Base-by-base conservation (phyloP, 1,284 basidiomycete species). In the Porogramme epimiltina region DNA sequence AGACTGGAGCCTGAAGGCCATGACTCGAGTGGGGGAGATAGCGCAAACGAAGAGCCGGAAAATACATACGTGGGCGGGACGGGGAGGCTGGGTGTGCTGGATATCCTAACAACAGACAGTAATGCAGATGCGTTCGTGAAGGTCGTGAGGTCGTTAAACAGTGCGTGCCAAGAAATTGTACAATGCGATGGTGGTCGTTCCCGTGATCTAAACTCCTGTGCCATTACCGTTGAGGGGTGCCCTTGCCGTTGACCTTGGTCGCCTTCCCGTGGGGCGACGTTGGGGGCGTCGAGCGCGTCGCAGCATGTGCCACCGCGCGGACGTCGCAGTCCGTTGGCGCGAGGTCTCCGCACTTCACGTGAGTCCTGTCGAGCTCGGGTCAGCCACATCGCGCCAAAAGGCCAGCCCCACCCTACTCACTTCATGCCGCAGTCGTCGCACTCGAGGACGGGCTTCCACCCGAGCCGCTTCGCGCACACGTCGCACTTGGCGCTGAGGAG, bases 401-500 rank as follows among this genome's bases (percentile, higher is more conserved):
- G 31, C 10, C 6, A n/a, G n/a, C 20, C 5, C 1, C 10, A 40
- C 39, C 24, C 39, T 15, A 71, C 79, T 51, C 54, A 89, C 85
- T 81, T 75, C 58, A 88, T 66, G 19, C 84, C 82, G 71, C 93
- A 96, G 70, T 95, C 93, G 68, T 96, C 93, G 67, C 93, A 95
- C 63, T 91, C 85, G 25, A 95, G 71, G 25, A 89, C 82, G 19
- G 90, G 85, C 65, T 93, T 92, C 83, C 88, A 88, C 15, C 92
- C 91, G 42, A 95, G 75, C 44, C 89, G 75, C 75, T 93, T 95
- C 43, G 68, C 65, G 64, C 93, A 95, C 9, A 93, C 75, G 65
- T 91, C 89, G 64, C 93, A 95, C 66, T 89, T 93, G 39, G 83
- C 78, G 2, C 81, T 81, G 26, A 89, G 66, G 42, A 88, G 67